Base-by-base conservation (phyloP, 1,139 yeast genomes). In the Yamadazyma kanchanaburiensis region DNA sequence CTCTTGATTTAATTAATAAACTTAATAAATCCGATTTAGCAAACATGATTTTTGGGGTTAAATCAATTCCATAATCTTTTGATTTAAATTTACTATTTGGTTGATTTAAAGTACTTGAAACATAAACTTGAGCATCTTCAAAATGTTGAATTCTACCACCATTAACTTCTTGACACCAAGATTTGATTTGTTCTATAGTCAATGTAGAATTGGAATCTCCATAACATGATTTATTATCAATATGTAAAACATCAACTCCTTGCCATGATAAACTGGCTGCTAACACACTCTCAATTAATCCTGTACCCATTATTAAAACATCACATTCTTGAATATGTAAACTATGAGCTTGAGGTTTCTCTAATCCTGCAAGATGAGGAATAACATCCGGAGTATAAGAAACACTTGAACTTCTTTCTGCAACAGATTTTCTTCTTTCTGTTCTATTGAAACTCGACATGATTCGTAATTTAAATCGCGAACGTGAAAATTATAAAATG, bases 211-310 rank as follows among this genome's bases (percentile, higher is more conserved):
- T 73, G 30, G 82, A 71, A 52, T 88, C 97, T 9, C 98, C 99
- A 49, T 91, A 91, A 54, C 84, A 81, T 22, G 75, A 70, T 48
- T 86, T 82, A 33, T 77, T 67, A 54, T 91, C 98, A 27, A 91
- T 77, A 54, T 91, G 98, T 32, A 91, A 66, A 12, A 91, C 96
- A 40, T 73, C 79, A 12, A 91, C 80, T 10, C 97, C 97, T 49
- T 87, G 96, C 97, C 98, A 91, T 11, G 96, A 83, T 33, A 91
- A 67, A 0, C 97, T 91, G 4, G 97, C 95, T 0, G 97, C 96
- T 33, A 89, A 62, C 10, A 94, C 80, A 45, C 88, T 77, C 56
- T 94, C 96, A 4, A 80, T 80, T 27, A 94, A 67, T 1, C 97
- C 97, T 0, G 98, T 91, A 21, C 99, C 98, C 44, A 84, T 73